Evolutionary conservation across 2,329 filamentous ascomycete genomes (phyloP), one percentile per base, ranked within the genome.

Genomic region (Aspergillus flavus): DNA sequence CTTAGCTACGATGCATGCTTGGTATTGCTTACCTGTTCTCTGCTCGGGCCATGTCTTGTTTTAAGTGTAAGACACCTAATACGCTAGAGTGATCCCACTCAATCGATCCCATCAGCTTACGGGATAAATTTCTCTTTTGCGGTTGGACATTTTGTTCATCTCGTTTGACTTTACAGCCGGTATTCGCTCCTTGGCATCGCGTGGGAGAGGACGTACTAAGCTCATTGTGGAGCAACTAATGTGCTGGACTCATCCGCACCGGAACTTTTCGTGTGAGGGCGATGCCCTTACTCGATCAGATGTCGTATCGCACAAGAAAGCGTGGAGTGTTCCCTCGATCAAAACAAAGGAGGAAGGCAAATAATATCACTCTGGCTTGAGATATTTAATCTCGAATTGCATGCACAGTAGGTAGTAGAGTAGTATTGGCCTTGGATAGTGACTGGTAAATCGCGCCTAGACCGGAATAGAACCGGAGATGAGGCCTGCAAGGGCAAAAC

Each of bases 161-260:
- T 41, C 21, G 28, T 53, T 26, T 34, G 45, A 28, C 11, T 36
- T 46, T 45, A 36, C 30, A n/a, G 50, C 34, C 30, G 32, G 28
- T 36, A 23, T 46, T 45, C 52, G 53, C 59, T 19, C 56, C 61
- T 62, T 59, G 50, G 56, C 61, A 58, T 56, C 57, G 39, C 32
- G 61, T 59, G 56, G 56, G 56, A 55, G 45, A 30, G 39, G n/a
- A n/a, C 39, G 3, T 32, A 28, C 16, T 48, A 54, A 53, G 30
- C 48, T 23, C 23, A 1, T 57, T 30, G 52, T 61, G 52, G 59
- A 57, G 52, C 26, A 16, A 34, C 26, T 30, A 56, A 10, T 46
- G 34, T 16, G 34, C 34, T 23, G 2, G 21, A 23, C 21, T 23
- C 7, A 48, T 28, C 23, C 45, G 19, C 43, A 61, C 43, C 43